Percentiles rank a stretch among this genome's conserved stretches.
Evolutionary conservation across 805 yeast species (phyloP).

Genomic region (Vanderwaltozyma polyspora): DNA sequence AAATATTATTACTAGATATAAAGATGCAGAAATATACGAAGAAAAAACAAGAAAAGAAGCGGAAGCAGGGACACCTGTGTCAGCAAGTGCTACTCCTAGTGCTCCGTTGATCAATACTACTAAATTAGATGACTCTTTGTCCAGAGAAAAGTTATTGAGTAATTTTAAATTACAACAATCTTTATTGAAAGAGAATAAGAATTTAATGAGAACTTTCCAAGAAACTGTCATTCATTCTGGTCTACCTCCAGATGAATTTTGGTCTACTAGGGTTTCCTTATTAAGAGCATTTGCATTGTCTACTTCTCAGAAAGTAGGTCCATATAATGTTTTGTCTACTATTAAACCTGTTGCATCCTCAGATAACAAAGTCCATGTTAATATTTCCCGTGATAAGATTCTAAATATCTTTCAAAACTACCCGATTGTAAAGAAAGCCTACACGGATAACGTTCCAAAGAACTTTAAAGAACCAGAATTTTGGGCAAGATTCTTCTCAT

Average conservation of each 20-base stretch:
- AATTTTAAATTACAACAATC: constrained; percentile 73
- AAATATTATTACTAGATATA: constrained; percentile 55
- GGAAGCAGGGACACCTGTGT: constrained; percentile 2
- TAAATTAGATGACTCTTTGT: constrained; percentile 36
- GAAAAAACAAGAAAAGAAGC: constrained; percentile 22
- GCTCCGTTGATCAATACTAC: constrained; percentile 29
- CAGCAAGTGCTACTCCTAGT: constrained; percentile 14
- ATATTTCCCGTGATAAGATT: constrained; percentile 83
- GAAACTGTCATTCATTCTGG: constrained; percentile 77
- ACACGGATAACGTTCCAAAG: constrained; percentile 82
- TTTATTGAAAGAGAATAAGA: constrained; percentile 56
- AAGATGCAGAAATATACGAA: constrained; percentile 38
- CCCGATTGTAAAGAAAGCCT: constrained; percentile 83
- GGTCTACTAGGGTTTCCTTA: constrained; percentile 72
- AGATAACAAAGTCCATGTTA: constrained; percentile 88
- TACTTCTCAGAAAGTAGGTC: constrained; percentile 76
- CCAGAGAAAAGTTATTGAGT: constrained; percentile 47
- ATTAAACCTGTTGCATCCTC: constrained; percentile 88
- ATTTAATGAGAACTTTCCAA: constrained; percentile 63
- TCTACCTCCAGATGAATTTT: constrained; percentile 71
- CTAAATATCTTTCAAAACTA: constrained; percentile 84
- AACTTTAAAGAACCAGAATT: constrained; percentile 76
- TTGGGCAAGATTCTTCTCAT: constrained; percentile 92
- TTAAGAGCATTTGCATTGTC: constrained; percentile 80
- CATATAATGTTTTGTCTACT: constrained; percentile 86